Evolutionary conservation across 139 green algal species (phyloP), one percentile per base, ranked within the genome.

Genomic region (Diplosphaera chodatii): DNA sequence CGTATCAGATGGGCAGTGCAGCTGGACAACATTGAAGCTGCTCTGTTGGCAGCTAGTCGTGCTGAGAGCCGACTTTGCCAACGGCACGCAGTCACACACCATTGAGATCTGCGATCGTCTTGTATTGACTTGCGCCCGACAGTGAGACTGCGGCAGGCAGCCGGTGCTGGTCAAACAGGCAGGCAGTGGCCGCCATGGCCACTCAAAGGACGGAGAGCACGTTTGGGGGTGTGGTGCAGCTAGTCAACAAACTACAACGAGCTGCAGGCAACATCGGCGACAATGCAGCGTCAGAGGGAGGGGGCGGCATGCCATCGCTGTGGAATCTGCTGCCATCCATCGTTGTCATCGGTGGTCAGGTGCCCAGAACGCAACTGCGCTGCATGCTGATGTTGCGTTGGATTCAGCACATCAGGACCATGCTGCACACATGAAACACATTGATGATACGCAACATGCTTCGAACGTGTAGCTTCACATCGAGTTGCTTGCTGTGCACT

Each of bases 291-390:
- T 71, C 70, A 34, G 73, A 63, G 27, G 68, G 68, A 16, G 66
- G 78, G 28, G 74, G 71, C 16, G 62, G 63, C 27, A 63, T 93
- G 65, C 88, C 88, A 41, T 79, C 68, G 30, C 84, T 97, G 0
- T 95, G 89, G 77, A 86, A 93, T 62, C 84, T 92, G 77, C 85
- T 98, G 1, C 87, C 90, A 13, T 92, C 84, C 32, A 96, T 98
- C 40, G 91, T 96, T 1, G 92, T 97, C 32, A 82, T 97, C 31
- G 92, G 92, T 69, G 92, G 92, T 13, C 90, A 96, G 86, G 87
- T 96, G 66, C 8, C 76, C 27, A n/a, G n/a, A n/a, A n/a, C n/a
- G n/a, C n/a, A n/a, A n/a, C n/a, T n/a, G n/a, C n/a, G n/a, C n/a
- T n/a, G n/a, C n/a, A n/a, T n/a, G n/a, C n/a, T n/a, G n/a, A n/a